Conservation (phyloP, 345 rosid genomes). For the thale cress (Arabidopsis thaliana) region TAIR10.1 NC_003076.8:637501-638000, state of each 20-base stretch:
- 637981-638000: constrained; percentile 26
- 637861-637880: neutral
- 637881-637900: neutral
- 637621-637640: neutral
- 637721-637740: neutral
- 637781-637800: neutral
- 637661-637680: constrained; percentile 11
- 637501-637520: constrained; percentile 39
- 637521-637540: neutral
- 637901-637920: neutral
- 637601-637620: constrained; percentile 16
- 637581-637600: constrained; percentile 32
- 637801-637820: neutral
- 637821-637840: neutral
- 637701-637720: neutral
- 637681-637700: neutral
- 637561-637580: constrained; percentile 21
- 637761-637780: neutral
- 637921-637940: neutral
- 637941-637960: constrained; percentile 9
- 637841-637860: neutral
- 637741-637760: neutral
- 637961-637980: constrained; percentile 28
- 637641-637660: neutral
- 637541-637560: neutral